These are phyloP conservation scores for Ambrosiella xylebori DNA, from an alignment of 2,329 filamentous ascomycete species.

Conservation along the genomic window DNA sequence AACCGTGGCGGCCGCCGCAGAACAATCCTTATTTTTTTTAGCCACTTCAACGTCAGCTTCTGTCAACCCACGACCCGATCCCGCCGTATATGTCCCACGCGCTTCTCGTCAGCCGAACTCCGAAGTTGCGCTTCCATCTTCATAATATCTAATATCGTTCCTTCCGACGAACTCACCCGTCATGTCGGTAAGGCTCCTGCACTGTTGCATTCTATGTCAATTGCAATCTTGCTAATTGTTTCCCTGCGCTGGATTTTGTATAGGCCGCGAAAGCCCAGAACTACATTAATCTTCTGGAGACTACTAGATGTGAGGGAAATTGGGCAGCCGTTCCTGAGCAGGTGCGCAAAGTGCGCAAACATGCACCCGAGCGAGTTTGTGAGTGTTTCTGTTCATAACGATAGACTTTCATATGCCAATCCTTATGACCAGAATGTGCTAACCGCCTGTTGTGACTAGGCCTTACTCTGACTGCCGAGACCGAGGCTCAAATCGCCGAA, in stretches of 20 bases:
- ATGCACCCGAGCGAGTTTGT: constrained; percentile 76
- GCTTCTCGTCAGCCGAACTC: neutral
- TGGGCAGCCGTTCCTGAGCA: constrained; percentile 81
- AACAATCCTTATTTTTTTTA: neutral
- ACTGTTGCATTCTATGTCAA: neutral
- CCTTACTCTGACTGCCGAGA: constrained; percentile 51
- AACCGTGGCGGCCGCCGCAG: neutral
- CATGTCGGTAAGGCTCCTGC: constrained; percentile 11
- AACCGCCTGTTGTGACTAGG: constrained; percentile 28
- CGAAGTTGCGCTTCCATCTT: neutral
- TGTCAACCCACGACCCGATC: neutral
- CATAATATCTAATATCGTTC: neutral
- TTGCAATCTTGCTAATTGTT: neutral
- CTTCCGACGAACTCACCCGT: neutral
- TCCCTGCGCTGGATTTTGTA: neutral
- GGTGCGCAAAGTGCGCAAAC: constrained; percentile 84
- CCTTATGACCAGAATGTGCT: constrained; percentile 2
- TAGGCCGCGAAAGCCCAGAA: constrained; percentile 49
- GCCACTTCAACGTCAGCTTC: neutral
- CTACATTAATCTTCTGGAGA: constrained; percentile 70
- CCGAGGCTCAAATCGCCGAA: constrained; percentile 47
- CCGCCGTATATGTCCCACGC: neutral
- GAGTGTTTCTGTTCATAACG: constrained; percentile 22
- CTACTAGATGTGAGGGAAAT: constrained; percentile 70
- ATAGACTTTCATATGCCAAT: neutral